These are phyloP conservation scores for Chytridium lagenaria DNA, from an alignment of 371 early-diverging fungal genomes.

Conservation along the genomic window DNA sequence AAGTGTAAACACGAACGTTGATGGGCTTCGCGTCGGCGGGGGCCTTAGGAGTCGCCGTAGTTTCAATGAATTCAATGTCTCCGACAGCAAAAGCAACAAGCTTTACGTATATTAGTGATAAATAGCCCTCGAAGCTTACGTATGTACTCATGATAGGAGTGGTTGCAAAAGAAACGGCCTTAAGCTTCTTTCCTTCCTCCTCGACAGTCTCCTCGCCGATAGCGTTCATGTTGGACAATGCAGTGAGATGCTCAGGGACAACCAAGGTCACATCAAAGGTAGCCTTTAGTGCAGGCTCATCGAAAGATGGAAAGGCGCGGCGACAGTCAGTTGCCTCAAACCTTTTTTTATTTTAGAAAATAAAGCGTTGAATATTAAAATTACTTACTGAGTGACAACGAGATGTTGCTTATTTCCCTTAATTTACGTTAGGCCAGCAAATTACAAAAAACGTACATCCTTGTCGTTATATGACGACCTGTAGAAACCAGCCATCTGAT, in stretches of 20 bases:
- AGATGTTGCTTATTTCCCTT: constrained; percentile 65
- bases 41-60: constrained; percentile 63
- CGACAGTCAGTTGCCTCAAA: constrained; percentile 95
- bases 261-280: constrained; percentile 82
- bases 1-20: constrained; percentile 78
- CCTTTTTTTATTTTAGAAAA: constrained; percentile 10
- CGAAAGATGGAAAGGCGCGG: constrained; percentile 91
- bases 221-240: constrained; percentile 87
- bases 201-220: constrained; percentile 46
- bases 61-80: constrained; percentile 88
- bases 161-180: constrained; percentile 72
- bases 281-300: constrained; percentile 71
- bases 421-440: not conserved
- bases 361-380: too few relatives aligned
- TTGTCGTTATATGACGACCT: constrained; percentile 71
- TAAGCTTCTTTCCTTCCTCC: constrained; percentile 54
- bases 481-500: constrained; percentile 88
- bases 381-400: constrained; percentile 73
- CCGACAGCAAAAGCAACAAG: constrained; percentile 90
- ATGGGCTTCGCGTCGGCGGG: constrained; percentile 72
- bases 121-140: constrained; percentile 37
- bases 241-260: constrained; percentile 70
- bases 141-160: constrained; percentile 95
- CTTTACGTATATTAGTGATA: constrained; percentile 45
- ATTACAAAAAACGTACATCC: constrained; percentile 48